These are phyloP conservation scores for Pseudogymnoascus pannorum DNA, from an alignment of 2,329 filamentous ascomycete species.

Conservation along the genomic window DNA sequence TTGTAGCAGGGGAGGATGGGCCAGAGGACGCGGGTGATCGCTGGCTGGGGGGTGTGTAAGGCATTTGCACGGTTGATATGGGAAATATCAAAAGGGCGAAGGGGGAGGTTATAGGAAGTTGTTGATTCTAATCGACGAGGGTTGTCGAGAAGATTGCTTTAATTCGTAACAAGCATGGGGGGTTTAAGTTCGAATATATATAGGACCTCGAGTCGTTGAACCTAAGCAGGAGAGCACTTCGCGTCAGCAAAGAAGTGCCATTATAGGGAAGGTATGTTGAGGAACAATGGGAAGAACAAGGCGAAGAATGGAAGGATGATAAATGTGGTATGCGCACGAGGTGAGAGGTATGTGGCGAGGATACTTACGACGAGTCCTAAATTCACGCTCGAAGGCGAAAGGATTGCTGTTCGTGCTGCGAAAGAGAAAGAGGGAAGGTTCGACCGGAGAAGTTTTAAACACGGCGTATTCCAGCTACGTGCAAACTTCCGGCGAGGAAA, in stretches of 20 bases:
- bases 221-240: slow-evolving; percentile 11
- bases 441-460: slow-evolving; percentile 15
- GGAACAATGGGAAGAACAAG: background rate
- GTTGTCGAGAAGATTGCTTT: slow-evolving; percentile 18
- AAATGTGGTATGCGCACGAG: background rate
- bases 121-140: slow-evolving; percentile 17
- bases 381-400: background rate
- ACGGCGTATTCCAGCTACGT: slow-evolving; percentile 28
- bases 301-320: slow-evolving; percentile 3
- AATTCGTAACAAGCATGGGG: slow-evolving; percentile 21
- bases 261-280: background rate
- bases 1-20: slow-evolving; percentile 47
- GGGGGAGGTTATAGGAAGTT: slow-evolving; percentile 14
- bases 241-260: slow-evolving; percentile 5
- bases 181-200: slow-evolving; percentile 15
- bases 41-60: slow-evolving; percentile 76
- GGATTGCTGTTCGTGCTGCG: slow-evolving; percentile 4
- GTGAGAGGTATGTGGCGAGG: slow-evolving; percentile 8
- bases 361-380: slow-evolving; percentile 8
- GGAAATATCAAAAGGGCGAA: slow-evolving; percentile 7
- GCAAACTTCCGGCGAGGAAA: slow-evolving; percentile 15
- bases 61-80: slow-evolving; percentile 51
- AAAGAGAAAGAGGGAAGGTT: slow-evolving; percentile 1
- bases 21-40: slow-evolving; percentile 55
- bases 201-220: slow-evolving; percentile 20